Percentiles rank a stretch among this genome's conserved stretches.
Evolutionary conservation across 192 early-diverging fungal species (phyloP).

Genomic region (Linderina pennispora): DNA sequence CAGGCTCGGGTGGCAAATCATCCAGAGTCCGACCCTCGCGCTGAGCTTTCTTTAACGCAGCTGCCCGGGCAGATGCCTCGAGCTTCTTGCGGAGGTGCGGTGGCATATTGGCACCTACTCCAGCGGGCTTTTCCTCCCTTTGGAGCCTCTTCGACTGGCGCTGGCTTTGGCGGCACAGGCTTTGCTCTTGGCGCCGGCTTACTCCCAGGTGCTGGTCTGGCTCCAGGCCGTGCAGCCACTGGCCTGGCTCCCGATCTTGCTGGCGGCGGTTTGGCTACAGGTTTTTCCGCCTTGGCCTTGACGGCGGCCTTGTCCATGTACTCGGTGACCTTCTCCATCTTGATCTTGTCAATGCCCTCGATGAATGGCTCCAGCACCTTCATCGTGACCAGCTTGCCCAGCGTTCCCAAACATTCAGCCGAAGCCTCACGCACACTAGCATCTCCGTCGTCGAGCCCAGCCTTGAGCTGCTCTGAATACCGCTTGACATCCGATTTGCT

Average conservation of each 20-base stretch:
- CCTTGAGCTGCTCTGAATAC: slow-evolving; percentile 69
- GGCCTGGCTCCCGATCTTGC: slow-evolving; percentile 6
- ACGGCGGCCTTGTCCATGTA: slow-evolving; percentile 82
- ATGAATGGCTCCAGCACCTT: slow-evolving; percentile 64
- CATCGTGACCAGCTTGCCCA: slow-evolving; percentile 85
- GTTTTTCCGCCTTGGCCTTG: slow-evolving; percentile 56
- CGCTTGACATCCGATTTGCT: slow-evolving; percentile 76
- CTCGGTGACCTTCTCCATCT: slow-evolving; percentile 82
- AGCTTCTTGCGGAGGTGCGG: slow-evolving; percentile 46
- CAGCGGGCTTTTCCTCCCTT: background rate
- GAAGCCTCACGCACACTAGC: slow-evolving; percentile 75
- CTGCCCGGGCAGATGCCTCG: slow-evolving; percentile 43
- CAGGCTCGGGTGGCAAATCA: slow-evolving; percentile 18
- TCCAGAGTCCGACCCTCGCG: slow-evolving; percentile 31
- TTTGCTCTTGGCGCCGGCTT: background rate
- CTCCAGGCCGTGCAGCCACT: slow-evolving; percentile 9
- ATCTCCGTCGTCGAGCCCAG: slow-evolving; percentile 79
- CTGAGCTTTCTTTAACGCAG: slow-evolving; percentile 43
- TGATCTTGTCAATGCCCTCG: slow-evolving; percentile 84
- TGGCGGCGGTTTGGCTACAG: slow-evolving; percentile 27
- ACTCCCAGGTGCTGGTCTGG: slow-evolving; percentile 14
- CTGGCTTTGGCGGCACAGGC: background rate
- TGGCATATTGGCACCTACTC: slow-evolving; percentile 37
- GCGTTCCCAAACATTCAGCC: slow-evolving; percentile 79
- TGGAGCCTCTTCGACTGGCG: background rate